Evolutionary conservation across 2,329 filamentous ascomycete species (phyloP), one percentile per base, ranked within the genome.

Genomic region (Xylaria sp.): DNA sequence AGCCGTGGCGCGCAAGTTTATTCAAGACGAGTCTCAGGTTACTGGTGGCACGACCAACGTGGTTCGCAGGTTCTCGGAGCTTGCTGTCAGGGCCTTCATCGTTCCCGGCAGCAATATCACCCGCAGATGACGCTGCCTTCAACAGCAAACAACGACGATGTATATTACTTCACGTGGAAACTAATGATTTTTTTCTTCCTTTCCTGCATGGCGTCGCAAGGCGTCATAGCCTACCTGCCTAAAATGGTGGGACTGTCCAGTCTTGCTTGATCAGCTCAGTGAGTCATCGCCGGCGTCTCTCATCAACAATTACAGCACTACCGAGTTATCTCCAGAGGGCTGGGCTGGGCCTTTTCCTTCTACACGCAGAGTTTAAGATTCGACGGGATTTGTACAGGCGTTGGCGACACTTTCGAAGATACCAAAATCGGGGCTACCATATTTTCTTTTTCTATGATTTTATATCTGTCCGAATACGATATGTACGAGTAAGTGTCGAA

Each of bases 31-130:
- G 66, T 80, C 85, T 7, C 78, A 80, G 50, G 80, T 77, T 20
- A 75, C 82, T 11, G 84, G 85, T n/a, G 87, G 86, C n/a, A 89
- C 87, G 1, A 90, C 85, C 1, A 89, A 90, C 58, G 85, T 90
- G 44, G 83, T 89, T 48, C 84, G 88, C 57, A 81, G 86, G n/a
- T 77, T 91, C 50, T 84, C 86, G 61, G 85, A 88, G 55, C 81
- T 91, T 69, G 86, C 86, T 2, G 76, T 81, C 21, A 77, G 84
- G 56, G 84, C 85, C 18, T 87, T 81, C 61, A 76, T 84, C 50
- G 74, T 74, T 26, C 81, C 80, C 2, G 81, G 79, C 9, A 73
- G 75, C 61, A 83, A 81, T 64, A 81, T 75, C 44, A 34, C 47
- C 41, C 61, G 66, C 37, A 60, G 55, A 56, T 62, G 53, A 56